Conservation (phyloP, 352 stramenopile species). For the Globisporangium radiosum region DNA sequence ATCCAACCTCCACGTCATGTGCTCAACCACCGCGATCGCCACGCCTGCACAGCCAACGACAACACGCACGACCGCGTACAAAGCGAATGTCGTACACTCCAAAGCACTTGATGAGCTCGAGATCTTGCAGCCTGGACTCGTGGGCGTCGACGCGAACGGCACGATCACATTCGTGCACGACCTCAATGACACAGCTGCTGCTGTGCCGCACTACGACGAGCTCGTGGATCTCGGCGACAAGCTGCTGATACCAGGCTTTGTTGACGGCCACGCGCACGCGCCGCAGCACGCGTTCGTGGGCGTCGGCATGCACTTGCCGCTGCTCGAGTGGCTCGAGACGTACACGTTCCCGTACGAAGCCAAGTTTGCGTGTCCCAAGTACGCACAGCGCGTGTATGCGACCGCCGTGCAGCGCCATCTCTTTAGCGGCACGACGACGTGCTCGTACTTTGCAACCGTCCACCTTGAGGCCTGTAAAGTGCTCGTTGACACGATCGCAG, state of each 20-base stretch:
- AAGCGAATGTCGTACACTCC: slow-evolving; percentile 72
- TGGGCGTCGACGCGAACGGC: slow-evolving; percentile 43
- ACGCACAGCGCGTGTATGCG: slow-evolving; percentile 81
- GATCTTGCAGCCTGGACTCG: slow-evolving; percentile 54
- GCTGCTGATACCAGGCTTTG: slow-evolving; percentile 90
- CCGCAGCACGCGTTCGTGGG: slow-evolving; percentile 92
- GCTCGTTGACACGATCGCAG: slow-evolving; percentile 82
- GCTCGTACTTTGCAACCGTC: slow-evolving; percentile 92
- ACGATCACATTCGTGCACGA: slow-evolving; percentile 46
- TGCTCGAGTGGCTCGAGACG: slow-evolving; percentile 91
- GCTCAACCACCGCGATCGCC: slow-evolving; percentile 2
- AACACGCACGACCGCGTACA: slow-evolving; percentile 52
- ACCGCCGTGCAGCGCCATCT: slow-evolving; percentile 86
- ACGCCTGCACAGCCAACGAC: slow-evolving; percentile 31
- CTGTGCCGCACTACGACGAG: slow-evolving; percentile 26
- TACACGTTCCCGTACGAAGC: slow-evolving; percentile 93
- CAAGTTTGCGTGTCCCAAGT: slow-evolving; percentile 58
- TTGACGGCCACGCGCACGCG: slow-evolving; percentile 93
- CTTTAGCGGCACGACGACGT: slow-evolving; percentile 89
- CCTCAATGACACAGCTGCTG: slow-evolving; percentile 9
- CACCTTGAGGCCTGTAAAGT: slow-evolving; percentile 88
- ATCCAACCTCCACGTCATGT: slow-evolving; percentile 1
- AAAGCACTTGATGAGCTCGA: slow-evolving; percentile 47
- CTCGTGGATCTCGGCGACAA: slow-evolving; percentile 64
- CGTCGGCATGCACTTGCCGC: slow-evolving; percentile 89